phyloP scores from a whole-genome alignment of 768 basidiomycete species.

The Phallus indusiatus region DNA sequence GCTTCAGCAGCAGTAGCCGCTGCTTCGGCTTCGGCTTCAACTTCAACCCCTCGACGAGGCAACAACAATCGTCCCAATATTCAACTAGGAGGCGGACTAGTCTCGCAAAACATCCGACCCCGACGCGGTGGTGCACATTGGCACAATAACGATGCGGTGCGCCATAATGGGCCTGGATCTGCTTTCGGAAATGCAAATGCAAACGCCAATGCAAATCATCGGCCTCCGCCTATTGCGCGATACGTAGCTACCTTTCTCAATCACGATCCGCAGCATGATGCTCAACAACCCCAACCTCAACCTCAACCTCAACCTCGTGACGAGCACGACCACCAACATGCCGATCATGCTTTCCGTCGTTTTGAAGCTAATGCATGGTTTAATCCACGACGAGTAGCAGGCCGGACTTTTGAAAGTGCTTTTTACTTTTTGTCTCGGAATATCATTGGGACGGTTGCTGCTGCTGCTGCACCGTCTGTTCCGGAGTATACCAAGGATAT shows the following conservation, averaged over 20 bases:
- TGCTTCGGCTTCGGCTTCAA: neutral
- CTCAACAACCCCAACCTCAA: neutral
- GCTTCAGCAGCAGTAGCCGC: neutral
- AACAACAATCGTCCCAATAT: neutral
- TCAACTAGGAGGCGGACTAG: slow-evolving; percentile 7
- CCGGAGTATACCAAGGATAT: slow-evolving; percentile 46
- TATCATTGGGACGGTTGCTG: neutral
- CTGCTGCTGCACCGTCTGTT: neutral
- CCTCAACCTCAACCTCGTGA: neutral
- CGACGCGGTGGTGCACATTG: slow-evolving; percentile 14
- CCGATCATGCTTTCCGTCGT: neutral
- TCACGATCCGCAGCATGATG: neutral
- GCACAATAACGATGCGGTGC: neutral
- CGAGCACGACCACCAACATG: neutral
- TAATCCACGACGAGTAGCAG: neutral
- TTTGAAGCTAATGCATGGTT: neutral
- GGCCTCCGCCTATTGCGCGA: neutral
- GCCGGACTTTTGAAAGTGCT: neutral
- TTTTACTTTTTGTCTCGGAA: neutral
- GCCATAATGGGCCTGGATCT: no score
- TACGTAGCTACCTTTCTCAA: neutral
- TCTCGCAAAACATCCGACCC: neutral
- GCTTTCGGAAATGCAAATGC: no score
- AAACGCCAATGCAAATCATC: neutral
- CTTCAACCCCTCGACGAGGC: neutral